Percentiles rank a stretch among this genome's conserved stretches.
Evolutionary conservation across 441 rosid species (phyloP).

Genomic region (Erysimum cheiri): DNA sequence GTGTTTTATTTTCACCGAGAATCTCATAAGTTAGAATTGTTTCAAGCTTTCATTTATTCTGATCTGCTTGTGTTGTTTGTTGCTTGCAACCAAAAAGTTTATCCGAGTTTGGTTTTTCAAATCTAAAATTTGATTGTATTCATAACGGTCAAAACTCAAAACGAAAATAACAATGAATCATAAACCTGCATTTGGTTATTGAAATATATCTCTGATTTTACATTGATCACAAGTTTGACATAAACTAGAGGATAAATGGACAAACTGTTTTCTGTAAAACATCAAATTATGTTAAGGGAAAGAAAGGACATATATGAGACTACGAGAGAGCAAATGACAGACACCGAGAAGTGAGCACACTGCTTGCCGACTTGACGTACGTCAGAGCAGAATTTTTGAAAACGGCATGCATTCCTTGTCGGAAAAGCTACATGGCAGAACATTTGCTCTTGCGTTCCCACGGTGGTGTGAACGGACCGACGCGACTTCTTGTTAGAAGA

Average conservation of each 20-base stretch:
- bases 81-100: not conserved
- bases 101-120: slow-evolving; percentile 8
- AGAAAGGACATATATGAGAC: not conserved
- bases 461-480: slow-evolving; percentile 29
- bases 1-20: slow-evolving; percentile 41
- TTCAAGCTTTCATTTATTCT: slow-evolving; percentile 9
- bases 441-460: slow-evolving; percentile 27
- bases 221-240: slow-evolving; percentile 1
- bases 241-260: not conserved
- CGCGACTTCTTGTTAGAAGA: slow-evolving; percentile 9
- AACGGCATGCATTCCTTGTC: slow-evolving; percentile 31
- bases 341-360: slow-evolving; percentile 48
- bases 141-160: not conserved
- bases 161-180: not conserved
- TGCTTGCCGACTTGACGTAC: slow-evolving; percentile 38
- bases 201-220: not conserved
- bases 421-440: slow-evolving; percentile 17
- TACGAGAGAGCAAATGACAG: slow-evolving; percentile 40
- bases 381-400: not conserved
- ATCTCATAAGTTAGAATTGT: slow-evolving; percentile 34
- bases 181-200: not conserved
- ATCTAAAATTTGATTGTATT: not conserved
- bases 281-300: not conserved
- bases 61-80: slow-evolving; percentile 16
- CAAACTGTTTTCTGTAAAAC: slow-evolving; percentile 1